Conservation (phyloP, 345 rosid species). For the Pelargonium nanum region DNA sequence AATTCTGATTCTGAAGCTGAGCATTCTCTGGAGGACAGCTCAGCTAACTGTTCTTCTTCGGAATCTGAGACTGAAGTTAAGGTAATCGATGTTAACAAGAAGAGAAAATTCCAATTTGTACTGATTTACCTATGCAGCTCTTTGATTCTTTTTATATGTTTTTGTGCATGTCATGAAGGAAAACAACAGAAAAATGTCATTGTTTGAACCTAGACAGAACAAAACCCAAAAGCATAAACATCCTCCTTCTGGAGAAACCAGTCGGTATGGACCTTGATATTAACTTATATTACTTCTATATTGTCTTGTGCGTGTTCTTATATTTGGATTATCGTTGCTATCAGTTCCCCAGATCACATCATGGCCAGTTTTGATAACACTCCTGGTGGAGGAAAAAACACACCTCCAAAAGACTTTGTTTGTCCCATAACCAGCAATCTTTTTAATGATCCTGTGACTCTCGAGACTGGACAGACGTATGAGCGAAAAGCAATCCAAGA, state of each 20-base stretch:
- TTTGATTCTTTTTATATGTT: slow-evolving; percentile 4
- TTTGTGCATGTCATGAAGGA: slow-evolving; percentile 30
- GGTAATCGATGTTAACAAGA: slow-evolving; percentile 29
- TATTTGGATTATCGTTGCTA: slow-evolving; percentile 13
- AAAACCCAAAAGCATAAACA: slow-evolving; percentile 24
- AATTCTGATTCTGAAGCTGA: slow-evolving; percentile 30
- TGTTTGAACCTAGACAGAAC: slow-evolving; percentile 19
- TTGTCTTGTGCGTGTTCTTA: slow-evolving; percentile 13
- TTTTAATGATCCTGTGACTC: slow-evolving; percentile 58
- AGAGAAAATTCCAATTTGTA: slow-evolving; percentile 5
- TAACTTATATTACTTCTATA: slow-evolving; percentile 7
- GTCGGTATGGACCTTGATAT: slow-evolving; percentile 21
- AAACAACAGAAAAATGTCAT: slow-evolving; percentile 25
- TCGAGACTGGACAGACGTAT: slow-evolving; percentile 75
- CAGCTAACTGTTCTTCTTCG: slow-evolving; percentile 20
- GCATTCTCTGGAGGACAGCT: slow-evolving; percentile 15
- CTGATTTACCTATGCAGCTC: slow-evolving; percentile 24
- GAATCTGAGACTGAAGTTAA: slow-evolving; percentile 30
- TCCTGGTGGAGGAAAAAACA: slow-evolving; percentile 25
- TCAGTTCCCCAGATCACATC: slow-evolving; percentile 22
- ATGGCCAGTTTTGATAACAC: slow-evolving; percentile 36
- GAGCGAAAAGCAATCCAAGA: slow-evolving; percentile 59
- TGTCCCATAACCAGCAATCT: slow-evolving; percentile 58
- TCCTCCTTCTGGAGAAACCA: slow-evolving; percentile 23
- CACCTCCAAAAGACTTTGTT: slow-evolving; percentile 58